A percentile compares a stretch with the other conserved stretches of the same genome.
These are phyloP conservation scores for Farysia itapuensis DNA, from an alignment of 1,284 basidiomycete species.

Conservation along the genomic window DNA sequence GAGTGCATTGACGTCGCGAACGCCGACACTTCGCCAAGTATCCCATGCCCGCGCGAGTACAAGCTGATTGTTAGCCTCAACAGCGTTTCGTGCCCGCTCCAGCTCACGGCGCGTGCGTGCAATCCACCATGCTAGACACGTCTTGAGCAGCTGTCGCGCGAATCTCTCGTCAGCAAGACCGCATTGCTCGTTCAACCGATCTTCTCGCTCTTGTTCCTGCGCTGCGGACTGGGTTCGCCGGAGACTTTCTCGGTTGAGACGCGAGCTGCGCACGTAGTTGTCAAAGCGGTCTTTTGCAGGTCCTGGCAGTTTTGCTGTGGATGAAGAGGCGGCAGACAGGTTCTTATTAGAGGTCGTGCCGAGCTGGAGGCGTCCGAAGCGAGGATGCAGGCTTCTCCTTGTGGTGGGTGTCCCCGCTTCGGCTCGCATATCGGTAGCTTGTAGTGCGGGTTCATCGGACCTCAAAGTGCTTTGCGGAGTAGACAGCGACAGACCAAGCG, in stretches of 20 bases:
- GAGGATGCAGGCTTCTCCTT: too few species aligned
- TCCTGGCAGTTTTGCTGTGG: conserved; percentile 1
- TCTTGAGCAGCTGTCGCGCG: conserved; percentile 10
- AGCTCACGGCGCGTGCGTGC: conserved; percentile 15
- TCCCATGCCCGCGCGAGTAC: conserved; percentile 19
- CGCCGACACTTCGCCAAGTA: conserved; percentile 5
- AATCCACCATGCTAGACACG: conserved; percentile 38
- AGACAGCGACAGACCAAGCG: too few species aligned
- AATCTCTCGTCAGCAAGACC: conserved; percentile 15
- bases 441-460: too few species aligned
- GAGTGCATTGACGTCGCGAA: background rate
- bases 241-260: conserved; percentile 10
- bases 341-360: too few species aligned
- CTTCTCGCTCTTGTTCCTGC: conserved; percentile 12
- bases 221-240: conserved; percentile 5
- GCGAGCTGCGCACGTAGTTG: conserved; percentile 34
- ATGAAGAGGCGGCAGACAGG: too few species aligned
- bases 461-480: too few species aligned
- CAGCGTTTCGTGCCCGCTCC: conserved; percentile 8
- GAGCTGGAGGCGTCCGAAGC: background rate
- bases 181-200: background rate
- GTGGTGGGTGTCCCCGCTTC: too few species aligned
- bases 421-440: too few species aligned
- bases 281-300: conserved; percentile 31
- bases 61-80: conserved; percentile 11